Conservation (phyloP, 495 filamentous ascomycete species). For the Aspergillus steynii region DNA sequence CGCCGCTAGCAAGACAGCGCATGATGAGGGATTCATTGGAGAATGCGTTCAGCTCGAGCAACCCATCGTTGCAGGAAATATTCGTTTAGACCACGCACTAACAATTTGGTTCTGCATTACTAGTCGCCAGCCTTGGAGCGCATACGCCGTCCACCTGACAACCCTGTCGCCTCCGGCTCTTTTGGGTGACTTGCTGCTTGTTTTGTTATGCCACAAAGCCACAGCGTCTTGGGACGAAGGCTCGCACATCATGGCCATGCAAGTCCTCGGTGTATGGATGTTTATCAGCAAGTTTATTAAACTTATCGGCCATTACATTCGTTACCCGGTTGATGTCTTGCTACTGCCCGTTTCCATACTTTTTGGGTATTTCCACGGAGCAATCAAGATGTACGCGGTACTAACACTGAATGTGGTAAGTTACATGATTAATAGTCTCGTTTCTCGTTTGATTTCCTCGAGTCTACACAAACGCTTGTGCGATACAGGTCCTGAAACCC, state of each 20-base stretch:
- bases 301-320: conserved; percentile 69
- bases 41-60: conserved; percentile 4
- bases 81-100: conserved; percentile 26
- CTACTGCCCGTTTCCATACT: conserved; percentile 71
- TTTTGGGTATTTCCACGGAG: conserved; percentile 76
- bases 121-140: conserved; percentile 72
- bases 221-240: conserved; percentile 44
- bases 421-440: conserved; percentile 12
- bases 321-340: conserved; percentile 66
- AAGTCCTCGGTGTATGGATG: conserved; percentile 57
- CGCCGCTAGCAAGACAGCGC: not conserved
- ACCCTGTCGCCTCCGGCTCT: conserved; percentile 72
- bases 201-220: conserved; percentile 53
- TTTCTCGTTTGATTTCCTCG: conserved; percentile 12
- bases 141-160: conserved; percentile 73
- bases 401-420: conserved; percentile 70
- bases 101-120: conserved; percentile 19
- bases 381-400: conserved; percentile 75
- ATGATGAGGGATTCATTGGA: not conserved
- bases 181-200: conserved; percentile 60
- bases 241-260: conserved; percentile 46
- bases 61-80: conserved; percentile 11
- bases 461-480: not conserved
- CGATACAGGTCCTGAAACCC: conserved; percentile 9
- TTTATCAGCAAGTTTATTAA: conserved; percentile 78